Conservation (phyloP, 2,329 filamentous ascomycete species). For the Gaeumannomyces sp. region DNA sequence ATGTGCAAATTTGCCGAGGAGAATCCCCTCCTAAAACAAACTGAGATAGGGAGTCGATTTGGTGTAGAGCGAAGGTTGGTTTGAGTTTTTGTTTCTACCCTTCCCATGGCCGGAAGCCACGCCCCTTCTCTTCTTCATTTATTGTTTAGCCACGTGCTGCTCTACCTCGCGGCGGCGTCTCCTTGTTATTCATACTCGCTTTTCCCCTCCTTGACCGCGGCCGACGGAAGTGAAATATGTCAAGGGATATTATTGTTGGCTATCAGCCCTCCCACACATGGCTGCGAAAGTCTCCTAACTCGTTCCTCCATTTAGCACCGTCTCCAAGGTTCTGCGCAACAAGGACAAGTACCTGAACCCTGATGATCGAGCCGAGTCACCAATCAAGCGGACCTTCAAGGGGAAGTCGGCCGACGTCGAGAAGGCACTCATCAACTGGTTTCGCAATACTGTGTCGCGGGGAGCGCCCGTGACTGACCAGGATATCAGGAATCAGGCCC, state of each 20-base stretch:
- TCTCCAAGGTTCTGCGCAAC: slow-evolving; percentile 93
- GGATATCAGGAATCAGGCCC: slow-evolving; percentile 79
- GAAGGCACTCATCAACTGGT: slow-evolving; percentile 81
- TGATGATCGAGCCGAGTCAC: slow-evolving; percentile 72
- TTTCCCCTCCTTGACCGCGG: not conserved
- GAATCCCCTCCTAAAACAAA: slow-evolving; percentile 86
- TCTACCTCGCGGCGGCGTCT: not conserved
- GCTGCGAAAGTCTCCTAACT: no score
- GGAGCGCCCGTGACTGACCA: slow-evolving; percentile 69
- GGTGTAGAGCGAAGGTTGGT: slow-evolving; percentile 91
- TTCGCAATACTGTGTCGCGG: slow-evolving; percentile 71
- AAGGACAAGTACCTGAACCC: slow-evolving; percentile 89
- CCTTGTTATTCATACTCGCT: no score
- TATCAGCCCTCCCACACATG: no score
- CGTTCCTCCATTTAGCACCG: slow-evolving; percentile 57
- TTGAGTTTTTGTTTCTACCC: slow-evolving; percentile 3
- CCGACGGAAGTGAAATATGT: slow-evolving; percentile 5
- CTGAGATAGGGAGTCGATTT: slow-evolving; percentile 91
- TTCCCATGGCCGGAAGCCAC: not conserved
- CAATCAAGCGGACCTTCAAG: slow-evolving; percentile 69
- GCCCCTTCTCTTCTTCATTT: not conserved
- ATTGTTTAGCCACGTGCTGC: slow-evolving; percentile 18
- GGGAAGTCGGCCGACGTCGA: slow-evolving; percentile 88
- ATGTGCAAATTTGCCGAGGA: slow-evolving; percentile 96
- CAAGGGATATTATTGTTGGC: no score